phyloP scores from a whole-genome alignment of 2,329 filamentous ascomycete species.

The Hymenoscyphus fructigenus region DNA sequence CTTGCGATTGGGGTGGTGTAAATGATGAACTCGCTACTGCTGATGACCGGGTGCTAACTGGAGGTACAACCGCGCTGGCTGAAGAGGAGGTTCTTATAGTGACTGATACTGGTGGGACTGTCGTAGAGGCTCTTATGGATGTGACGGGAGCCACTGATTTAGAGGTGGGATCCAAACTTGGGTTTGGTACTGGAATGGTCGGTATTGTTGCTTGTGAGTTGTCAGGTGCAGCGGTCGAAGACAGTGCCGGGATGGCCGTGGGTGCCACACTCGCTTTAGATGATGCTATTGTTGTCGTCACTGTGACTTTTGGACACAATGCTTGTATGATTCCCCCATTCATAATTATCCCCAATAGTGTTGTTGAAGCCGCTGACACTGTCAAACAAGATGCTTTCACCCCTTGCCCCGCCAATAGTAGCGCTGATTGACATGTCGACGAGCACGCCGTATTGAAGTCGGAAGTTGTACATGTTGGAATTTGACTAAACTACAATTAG shows the following conservation, averaged over 20 bases:
- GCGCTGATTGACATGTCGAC: slow-evolving; percentile 24
- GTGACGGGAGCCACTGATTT: neutral
- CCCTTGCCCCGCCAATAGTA: slow-evolving; percentile 21
- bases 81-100: neutral
- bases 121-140: neutral
- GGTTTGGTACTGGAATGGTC: neutral
- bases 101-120: neutral
- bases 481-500: slow-evolving; percentile 17
- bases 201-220: slow-evolving; percentile 10
- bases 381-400: slow-evolving; percentile 27
- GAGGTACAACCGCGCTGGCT: neutral
- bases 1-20: neutral
- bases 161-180: neutral
- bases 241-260: neutral
- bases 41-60: neutral
- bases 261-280: neutral
- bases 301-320: slow-evolving; percentile 29
- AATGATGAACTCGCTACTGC: neutral
- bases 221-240: neutral
- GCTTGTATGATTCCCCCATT: slow-evolving; percentile 32
- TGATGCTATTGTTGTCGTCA: slow-evolving; percentile 12
- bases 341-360: slow-evolving; percentile 34
- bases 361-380: slow-evolving; percentile 24
- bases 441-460: slow-evolving; percentile 35
- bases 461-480: slow-evolving; percentile 27